Evolutionary conservation across 1,284 basidiomycete species (phyloP), one percentile per base, ranked within the genome.

Genomic region (Ustilago crameri): DNA sequence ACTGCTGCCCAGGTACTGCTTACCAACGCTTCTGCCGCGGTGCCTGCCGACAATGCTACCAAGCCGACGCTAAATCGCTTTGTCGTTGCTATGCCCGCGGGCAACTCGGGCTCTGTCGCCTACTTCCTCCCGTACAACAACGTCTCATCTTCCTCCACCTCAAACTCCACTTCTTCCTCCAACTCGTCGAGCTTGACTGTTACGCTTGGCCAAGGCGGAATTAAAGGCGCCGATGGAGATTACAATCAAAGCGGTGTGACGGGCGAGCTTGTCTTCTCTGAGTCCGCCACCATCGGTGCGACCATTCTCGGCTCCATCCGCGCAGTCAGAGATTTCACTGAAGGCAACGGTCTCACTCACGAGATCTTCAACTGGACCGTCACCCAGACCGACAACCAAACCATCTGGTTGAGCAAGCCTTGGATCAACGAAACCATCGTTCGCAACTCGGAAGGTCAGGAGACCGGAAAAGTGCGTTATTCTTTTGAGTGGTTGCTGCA

Each of bases 321-420:
- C 20, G 85, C 86, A 0, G 78, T 86, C 59, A 82, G 85, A 69
- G 76, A 85, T 69, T 81, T 85, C 76, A 83, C 82, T 40, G 83
- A 85, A 58, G 75, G 80, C 35, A 75, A 67, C 34, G 67, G 62
- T 32, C 43, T 72, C 24, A 69, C 80, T 48, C 74, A 85, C 75
- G 62, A 79, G 45, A 82, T 86, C 52, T 86, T 87, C 84, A 85
- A 85, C 80, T 86, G 85, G 75, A 85, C 85, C 12, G 74, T 86
- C 27, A 83, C 82, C 9, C 62, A 74, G 10, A 81, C 80, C 56
- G 83, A 81, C 62, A 60, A 73, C 41, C 75, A 78, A 3, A 78
- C 69, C 10, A 70, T 86, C 30, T 80, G 81, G 45, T 80, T 87
- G 5, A 81, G 84, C 55, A 82, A 85, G 17, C 74, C 80, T 20